Percentiles rank a stretch among this genome's conserved stretches.
phyloP scores from a whole-genome alignment of 805 yeast genomes.

The Metschnikowia lochheadii region DNA sequence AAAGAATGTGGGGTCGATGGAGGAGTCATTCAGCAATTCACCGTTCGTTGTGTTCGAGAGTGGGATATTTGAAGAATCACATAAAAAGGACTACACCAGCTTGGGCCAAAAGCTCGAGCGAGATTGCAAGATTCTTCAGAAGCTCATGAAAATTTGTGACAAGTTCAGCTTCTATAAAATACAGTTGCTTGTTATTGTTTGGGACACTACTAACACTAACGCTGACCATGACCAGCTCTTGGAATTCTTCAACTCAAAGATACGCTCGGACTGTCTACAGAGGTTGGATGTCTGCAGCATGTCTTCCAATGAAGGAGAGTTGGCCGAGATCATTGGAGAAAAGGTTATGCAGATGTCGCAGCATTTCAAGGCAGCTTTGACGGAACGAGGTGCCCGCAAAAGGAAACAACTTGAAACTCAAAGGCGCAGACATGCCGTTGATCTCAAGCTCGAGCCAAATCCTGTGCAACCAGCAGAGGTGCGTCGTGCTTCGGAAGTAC shows the following conservation, averaged over 20 bases:
- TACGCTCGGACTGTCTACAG: constrained; percentile 14
- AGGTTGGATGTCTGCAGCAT: constrained; percentile 31
- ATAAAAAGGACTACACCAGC: constrained; percentile 7
- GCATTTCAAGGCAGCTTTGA: constrained; percentile 27
- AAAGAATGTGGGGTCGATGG: constrained; percentile 29
- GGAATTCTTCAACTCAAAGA: constrained; percentile 15
- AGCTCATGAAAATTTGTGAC: constrained; percentile 31
- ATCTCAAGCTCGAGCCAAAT: background rate
- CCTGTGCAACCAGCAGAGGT: background rate
- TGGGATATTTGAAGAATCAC: constrained; percentile 35
- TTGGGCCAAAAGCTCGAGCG: constrained; percentile 31
- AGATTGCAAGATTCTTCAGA: constrained; percentile 35
- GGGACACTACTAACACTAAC: constrained; percentile 32
- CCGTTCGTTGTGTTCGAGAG: constrained; percentile 50
- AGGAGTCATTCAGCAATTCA: constrained; percentile 35
- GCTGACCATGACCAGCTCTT: constrained; percentile 15
- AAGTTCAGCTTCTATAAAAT: constrained; percentile 36
- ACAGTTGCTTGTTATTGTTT: constrained; percentile 38
- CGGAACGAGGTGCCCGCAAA: constrained; percentile 27
- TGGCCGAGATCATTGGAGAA: constrained; percentile 22
- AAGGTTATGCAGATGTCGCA: constrained; percentile 22
- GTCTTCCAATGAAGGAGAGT: constrained; percentile 24
- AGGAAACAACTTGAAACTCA: constrained; percentile 13
- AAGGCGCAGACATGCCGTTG: background rate
- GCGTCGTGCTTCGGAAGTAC: constrained; percentile 7